Base-by-base conservation (phyloP, 2,329 filamentous ascomycete genomes). In the Fusarium illudens region DNA sequence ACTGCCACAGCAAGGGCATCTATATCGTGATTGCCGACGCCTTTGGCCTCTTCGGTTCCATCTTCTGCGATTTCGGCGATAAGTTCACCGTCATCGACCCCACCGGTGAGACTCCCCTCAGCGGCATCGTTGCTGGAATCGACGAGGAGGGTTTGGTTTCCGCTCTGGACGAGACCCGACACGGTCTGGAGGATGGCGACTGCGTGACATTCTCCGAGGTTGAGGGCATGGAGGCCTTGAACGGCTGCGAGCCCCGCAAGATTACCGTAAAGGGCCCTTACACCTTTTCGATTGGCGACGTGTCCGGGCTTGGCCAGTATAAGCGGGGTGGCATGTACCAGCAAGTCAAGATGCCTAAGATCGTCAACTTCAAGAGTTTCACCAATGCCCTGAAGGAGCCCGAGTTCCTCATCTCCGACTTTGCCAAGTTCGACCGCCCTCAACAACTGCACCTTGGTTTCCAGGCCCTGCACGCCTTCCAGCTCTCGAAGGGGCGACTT, bases 331-430 rank as follows among this genome's bases (percentile, higher is more conserved):
- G 96, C 64, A 87, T 97, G 62, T 99, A 92, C 79, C 91, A 92
- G 36, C 96, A 99, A 80, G 96, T 98, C 79, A 99, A 98, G 86
- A 97, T 97, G 95, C 96, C 96, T 52, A 97, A 96, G 82, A 88
- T 93, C 57, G 81, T 98, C 74, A 88, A 96, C 77, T 99, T 98
- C 81, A 92, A 97, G 82, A 85, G 89, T 37, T 87, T 97, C 60
- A 89, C 89, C 39, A 83, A 88, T 54, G 88, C 97, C 64, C 80
- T 97, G 59, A 93, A 93, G 80, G 92, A 93, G 60, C 96, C 96
- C 3, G 95, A 97, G 74, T 89, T 96, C 68, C 82, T 98, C 75
- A 88, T 97, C 64, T 97, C 96, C 20, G 96, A 99, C 78, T 99
- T 94, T 76, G 96, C 96, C 80, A 99, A 99, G 80, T 98, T 97